These are phyloP conservation scores for Ophiocordyceps camponoti-floridani DNA, from an alignment of 2,329 filamentous ascomycete genomes.

Conservation along the genomic window DNA sequence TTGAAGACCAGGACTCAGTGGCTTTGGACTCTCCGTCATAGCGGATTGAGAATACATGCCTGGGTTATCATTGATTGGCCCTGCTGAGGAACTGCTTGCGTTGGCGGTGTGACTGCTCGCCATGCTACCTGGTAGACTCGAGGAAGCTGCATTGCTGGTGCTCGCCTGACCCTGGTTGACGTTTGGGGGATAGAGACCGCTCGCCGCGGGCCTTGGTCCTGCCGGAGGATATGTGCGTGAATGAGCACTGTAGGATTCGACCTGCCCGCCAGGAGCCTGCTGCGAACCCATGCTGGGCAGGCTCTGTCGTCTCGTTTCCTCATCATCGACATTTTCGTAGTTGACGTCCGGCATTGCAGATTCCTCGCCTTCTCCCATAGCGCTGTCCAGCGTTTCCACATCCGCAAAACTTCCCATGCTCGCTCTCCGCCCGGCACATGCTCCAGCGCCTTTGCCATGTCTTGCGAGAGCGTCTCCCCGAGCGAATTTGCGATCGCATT, in stretches of 20 bases:
- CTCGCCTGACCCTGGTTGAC: constrained; percentile 32
- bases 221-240: constrained; percentile 67
- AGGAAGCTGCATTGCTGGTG: constrained; percentile 35
- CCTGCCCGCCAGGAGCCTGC: constrained; percentile 34
- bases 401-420: constrained; percentile 71
- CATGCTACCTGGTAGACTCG: constrained; percentile 27
- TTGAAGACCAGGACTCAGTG: constrained; percentile 49
- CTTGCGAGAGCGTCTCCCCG: constrained; percentile 86
- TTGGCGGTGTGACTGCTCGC: constrained; percentile 11
- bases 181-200: constrained; percentile 45
- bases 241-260: constrained; percentile 37
- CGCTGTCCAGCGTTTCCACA: constrained; percentile 51
- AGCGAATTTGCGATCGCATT: constrained; percentile 88
- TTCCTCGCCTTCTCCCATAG: constrained; percentile 32
- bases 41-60: constrained; percentile 52
- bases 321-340: constrained; percentile 40
- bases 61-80: constrained; percentile 25
- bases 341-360: constrained; percentile 37
- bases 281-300: constrained; percentile 59
- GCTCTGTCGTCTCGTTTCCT: constrained; percentile 46
- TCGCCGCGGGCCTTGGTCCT: constrained; percentile 28
- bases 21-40: constrained; percentile 78
- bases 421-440: constrained; percentile 78
- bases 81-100: constrained; percentile 29
- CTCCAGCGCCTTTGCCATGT: constrained; percentile 89